Percentiles rank a stretch among this genome's conserved stretches.
Evolutionary conservation across 1,284 basidiomycete species (phyloP).

Genomic region (Blastosporella zonata): DNA sequence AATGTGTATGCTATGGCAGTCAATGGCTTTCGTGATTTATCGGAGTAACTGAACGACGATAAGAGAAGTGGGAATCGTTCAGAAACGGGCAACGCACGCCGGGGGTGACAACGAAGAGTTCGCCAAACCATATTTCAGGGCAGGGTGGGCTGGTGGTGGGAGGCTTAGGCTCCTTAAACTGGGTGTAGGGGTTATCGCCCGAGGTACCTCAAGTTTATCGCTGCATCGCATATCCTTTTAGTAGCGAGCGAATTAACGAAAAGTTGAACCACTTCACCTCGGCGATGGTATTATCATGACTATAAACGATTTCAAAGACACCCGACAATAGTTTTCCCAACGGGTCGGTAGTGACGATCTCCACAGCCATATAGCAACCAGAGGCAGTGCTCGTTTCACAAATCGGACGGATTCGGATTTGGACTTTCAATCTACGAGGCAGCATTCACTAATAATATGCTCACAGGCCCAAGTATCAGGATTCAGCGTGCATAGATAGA

Average conservation of each 20-base stretch:
- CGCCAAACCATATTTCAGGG: constrained; percentile 21
- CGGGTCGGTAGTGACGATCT: too few relatives aligned
- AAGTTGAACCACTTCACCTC: constrained; percentile 19
- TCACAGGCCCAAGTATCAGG: too few relatives aligned
- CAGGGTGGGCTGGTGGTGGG: constrained; percentile 24
- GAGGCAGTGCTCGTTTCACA: too few relatives aligned
- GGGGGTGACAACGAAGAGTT: constrained; percentile 25
- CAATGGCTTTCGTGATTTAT: constrained; percentile 29
- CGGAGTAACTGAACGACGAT: constrained; percentile 2
- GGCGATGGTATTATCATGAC: constrained; percentile 21
- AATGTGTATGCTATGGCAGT: constrained; percentile 36
- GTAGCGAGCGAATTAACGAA: too few relatives aligned
- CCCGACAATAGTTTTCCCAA: background rate
- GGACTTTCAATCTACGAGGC: too few relatives aligned
- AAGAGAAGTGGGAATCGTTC: background rate
- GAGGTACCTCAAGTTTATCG: constrained; percentile 17
- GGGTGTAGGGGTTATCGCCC: constrained; percentile 11
- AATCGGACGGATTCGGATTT: too few relatives aligned
- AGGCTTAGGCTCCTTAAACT: constrained; percentile 11
- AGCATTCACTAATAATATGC: too few relatives aligned
- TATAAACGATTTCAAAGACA: background rate
- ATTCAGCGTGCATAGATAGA: too few relatives aligned
- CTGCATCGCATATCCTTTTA: background rate
- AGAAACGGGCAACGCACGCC: constrained; percentile 17
- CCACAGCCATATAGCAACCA: too few relatives aligned